These are phyloP conservation scores for Sarocladium strictum DNA, from an alignment of 2,329 filamentous ascomycete species.

Conservation along the genomic window DNA sequence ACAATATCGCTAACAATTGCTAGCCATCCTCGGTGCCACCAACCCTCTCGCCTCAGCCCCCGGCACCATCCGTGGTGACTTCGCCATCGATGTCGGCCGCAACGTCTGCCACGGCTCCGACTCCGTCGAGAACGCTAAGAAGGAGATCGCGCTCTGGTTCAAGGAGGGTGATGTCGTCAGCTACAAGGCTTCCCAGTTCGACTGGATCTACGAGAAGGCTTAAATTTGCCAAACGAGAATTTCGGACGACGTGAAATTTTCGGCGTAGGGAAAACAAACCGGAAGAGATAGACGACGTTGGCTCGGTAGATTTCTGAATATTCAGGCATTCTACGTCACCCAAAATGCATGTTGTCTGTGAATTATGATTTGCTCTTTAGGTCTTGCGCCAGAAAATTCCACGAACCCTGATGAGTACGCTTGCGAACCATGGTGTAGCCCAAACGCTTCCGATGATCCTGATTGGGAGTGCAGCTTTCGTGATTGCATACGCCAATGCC, in stretches of 20 bases:
- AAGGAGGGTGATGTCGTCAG: slow-evolving; percentile 74
- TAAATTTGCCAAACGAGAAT: slow-evolving; percentile 23
- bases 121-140: slow-evolving; percentile 97
- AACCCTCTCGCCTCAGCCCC: slow-evolving; percentile 93
- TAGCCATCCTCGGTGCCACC: slow-evolving; percentile 93
- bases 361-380: too few relatives aligned
- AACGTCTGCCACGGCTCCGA: slow-evolving; percentile 99
- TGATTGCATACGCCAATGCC: slow-evolving; percentile 84
- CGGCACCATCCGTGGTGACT: slow-evolving; percentile 97
- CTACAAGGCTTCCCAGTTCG: slow-evolving; percentile 79
- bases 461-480: slow-evolving; percentile 75
- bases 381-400: background rate
- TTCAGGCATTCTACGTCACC: background rate
- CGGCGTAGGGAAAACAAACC: background rate
- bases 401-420: slow-evolving; percentile 44
- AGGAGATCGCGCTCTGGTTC: slow-evolving; percentile 99
- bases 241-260: background rate
- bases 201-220: slow-evolving; percentile 97
- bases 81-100: slow-evolving; percentile 73
- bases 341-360: too few relatives aligned
- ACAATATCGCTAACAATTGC: slow-evolving; percentile 4
- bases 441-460: slow-evolving; percentile 75
- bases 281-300: background rate
- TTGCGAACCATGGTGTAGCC: slow-evolving; percentile 90
- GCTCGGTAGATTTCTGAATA: background rate